Evolutionary conservation across 768 basidiomycete genomes (phyloP).

Genomic region (Thelephora ganbajun): DNA sequence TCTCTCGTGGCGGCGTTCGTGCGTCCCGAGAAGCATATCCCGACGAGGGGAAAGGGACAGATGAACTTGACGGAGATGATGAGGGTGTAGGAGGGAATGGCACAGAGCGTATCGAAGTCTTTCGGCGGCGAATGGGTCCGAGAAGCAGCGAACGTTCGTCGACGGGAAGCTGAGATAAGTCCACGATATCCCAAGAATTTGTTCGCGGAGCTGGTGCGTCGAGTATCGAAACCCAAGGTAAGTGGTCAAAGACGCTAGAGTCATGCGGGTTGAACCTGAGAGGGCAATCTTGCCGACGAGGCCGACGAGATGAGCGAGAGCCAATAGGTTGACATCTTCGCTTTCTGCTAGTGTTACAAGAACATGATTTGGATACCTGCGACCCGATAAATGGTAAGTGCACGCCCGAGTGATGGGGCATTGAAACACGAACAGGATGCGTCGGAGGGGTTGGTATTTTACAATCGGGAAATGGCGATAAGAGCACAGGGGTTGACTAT

Average conservation of each 20-base stretch:
- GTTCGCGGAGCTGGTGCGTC: slow-evolving; percentile 29
- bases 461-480: too few relatives aligned
- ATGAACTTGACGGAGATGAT: slow-evolving; percentile 4
- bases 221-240: slow-evolving; percentile 55
- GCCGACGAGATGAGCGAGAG: slow-evolving; percentile 26
- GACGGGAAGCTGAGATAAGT: slow-evolving; percentile 43
- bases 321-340: slow-evolving; percentile 21
- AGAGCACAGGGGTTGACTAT: too few relatives aligned
- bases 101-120: slow-evolving; percentile 29
- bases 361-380: slow-evolving; percentile 25
- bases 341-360: slow-evolving; percentile 24
- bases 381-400: not conserved
- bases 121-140: slow-evolving; percentile 44
- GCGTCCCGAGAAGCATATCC: slow-evolving; percentile 3
- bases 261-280: slow-evolving; percentile 18
- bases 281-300: slow-evolving; percentile 29
- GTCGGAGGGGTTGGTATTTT: too few relatives aligned
- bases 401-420: too few relatives aligned
- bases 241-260: slow-evolving; percentile 35
- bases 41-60: not conserved
- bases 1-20: slow-evolving; percentile 8
- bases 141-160: slow-evolving; percentile 12
- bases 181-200: slow-evolving; percentile 43
- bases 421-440: too few relatives aligned
- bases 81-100: slow-evolving; percentile 1